A percentile compares a stretch with the other conserved stretches of the same genome.
phyloP scores from a whole-genome alignment of 768 basidiomycete species.

The Rhodotorula babjevae region DNA sequence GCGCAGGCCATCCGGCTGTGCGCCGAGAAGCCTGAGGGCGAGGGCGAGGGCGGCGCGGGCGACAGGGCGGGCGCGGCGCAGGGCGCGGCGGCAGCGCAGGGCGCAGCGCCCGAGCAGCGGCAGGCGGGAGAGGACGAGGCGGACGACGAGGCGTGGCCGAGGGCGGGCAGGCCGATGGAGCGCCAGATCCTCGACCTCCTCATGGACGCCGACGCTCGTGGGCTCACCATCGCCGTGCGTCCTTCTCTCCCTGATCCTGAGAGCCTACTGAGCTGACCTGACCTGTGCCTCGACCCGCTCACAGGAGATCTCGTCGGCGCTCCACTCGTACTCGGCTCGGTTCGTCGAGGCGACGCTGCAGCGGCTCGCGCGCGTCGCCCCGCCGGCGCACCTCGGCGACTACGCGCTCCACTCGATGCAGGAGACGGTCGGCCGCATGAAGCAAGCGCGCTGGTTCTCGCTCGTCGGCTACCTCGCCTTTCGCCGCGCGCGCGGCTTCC shows the following conservation, averaged over 20 bases:
- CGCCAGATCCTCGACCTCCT: constrained; percentile 72
- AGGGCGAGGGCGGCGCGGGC: constrained; percentile 43
- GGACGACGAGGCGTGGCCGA: constrained; percentile 22
- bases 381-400: constrained; percentile 69
- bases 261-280: too few species aligned
- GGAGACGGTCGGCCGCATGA: constrained; percentile 79
- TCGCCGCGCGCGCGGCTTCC: constrained; percentile 54
- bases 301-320: constrained; percentile 46
- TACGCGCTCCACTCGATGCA: constrained; percentile 65
- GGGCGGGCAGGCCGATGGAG: constrained; percentile 63
- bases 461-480: constrained; percentile 57
- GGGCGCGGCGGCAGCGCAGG: not conserved
- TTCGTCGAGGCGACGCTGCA: constrained; percentile 68
- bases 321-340: constrained; percentile 67
- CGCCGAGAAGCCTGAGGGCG: constrained; percentile 46
- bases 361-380: constrained; percentile 60
- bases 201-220: constrained; percentile 59
- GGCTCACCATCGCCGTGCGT: constrained; percentile 25
- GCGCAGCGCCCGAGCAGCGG: too few species aligned
- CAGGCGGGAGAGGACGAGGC: constrained; percentile 1
- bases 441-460: constrained; percentile 79
- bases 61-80: constrained; percentile 40
- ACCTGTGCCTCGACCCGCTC: constrained; percentile 45
- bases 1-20: constrained; percentile 2
- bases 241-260: not conserved